These are phyloP conservation scores for Vanrija humicola DNA, from an alignment of 1,284 basidiomycete species.

Conservation along the genomic window DNA sequence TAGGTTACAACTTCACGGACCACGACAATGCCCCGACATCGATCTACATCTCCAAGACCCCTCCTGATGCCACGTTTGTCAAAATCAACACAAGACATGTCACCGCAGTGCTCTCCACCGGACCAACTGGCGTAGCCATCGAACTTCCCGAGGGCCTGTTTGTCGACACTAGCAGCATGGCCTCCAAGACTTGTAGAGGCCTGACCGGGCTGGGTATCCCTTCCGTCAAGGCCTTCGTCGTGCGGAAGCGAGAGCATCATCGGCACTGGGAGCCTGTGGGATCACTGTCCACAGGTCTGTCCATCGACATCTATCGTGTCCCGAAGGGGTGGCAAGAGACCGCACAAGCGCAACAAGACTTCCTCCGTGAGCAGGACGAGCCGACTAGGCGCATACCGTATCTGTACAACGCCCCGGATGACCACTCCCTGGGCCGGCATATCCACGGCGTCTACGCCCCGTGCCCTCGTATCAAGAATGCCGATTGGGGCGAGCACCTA, in stretches of 20 bases:
- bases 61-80: slow-evolving; percentile 76
- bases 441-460: slow-evolving; percentile 34
- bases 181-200: slow-evolving; percentile 55
- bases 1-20: slow-evolving; percentile 69
- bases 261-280: slow-evolving; percentile 66
- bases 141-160: slow-evolving; percentile 60
- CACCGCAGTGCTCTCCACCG: slow-evolving; percentile 58
- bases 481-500: slow-evolving; percentile 1
- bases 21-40: slow-evolving; percentile 71
- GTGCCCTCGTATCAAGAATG: slow-evolving; percentile 10
- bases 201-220: slow-evolving; percentile 28
- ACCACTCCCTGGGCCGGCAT: slow-evolving; percentile 18
- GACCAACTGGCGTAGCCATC: slow-evolving; percentile 57
- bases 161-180: slow-evolving; percentile 68
- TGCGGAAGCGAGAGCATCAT: slow-evolving; percentile 24
- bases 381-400: slow-evolving; percentile 62
- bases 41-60: slow-evolving; percentile 60
- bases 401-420: slow-evolving; percentile 52
- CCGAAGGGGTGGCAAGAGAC: slow-evolving; percentile 59
- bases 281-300: slow-evolving; percentile 56
- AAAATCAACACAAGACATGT: slow-evolving; percentile 58
- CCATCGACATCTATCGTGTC: slow-evolving; percentile 66
- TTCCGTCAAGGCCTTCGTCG: slow-evolving; percentile 15
- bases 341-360: slow-evolving; percentile 60
- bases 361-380: slow-evolving; percentile 67